Base-by-base conservation (phyloP, 1,284 basidiomycete species). In the Peniophora sp. region DNA sequence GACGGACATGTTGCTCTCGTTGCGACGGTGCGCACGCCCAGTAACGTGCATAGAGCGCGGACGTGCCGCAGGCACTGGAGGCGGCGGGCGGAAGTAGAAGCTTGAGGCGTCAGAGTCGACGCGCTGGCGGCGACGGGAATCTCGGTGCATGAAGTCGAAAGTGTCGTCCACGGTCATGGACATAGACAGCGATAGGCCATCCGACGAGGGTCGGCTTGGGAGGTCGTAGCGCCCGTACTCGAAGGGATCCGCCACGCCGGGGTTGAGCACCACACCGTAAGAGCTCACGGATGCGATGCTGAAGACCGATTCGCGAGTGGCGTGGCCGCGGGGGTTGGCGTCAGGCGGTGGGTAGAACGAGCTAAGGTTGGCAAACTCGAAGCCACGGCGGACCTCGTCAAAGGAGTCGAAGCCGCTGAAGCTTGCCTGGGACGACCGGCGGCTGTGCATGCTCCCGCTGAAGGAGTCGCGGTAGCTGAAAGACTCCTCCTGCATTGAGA, bases 231-330 rank as follows among this genome's bases (percentile, higher is more conserved):
- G 65, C 46, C 71, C 83, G 55, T 84, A 92, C 47, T 87, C 84
- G 64, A 91, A 92, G 1, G 89, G 86, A 63, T 92, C 87, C 0
- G 65, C 66, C 1, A 75, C 66, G 25, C 87, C 85, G 14, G 73
- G 66, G 50, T 85, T 75, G 55, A 89, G 70, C 24, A 87, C 78
- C 2, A 72, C 74, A 1, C 89, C 89, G 51, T 89, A 88, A 0
- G 86, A 91, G 0, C 89, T 92, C 22, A 92, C 79, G 0, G 89
- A 92, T 0, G 86, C 81, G 47, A 92, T 83, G 60, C 87, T 92
- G 63, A 85, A 76, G 8, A 80, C 58, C 0, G 89, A 91, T 45
- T 85, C 80, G 10, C 77, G 75, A 45, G 68, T 70, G 25, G 68
- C 64, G 49, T 81, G 75, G 35, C 66, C 68, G 14, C 53, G 61